These are phyloP conservation scores for Pythium dissimile DNA, from an alignment of 352 stramenopile genomes.

Conservation along the genomic window DNA sequence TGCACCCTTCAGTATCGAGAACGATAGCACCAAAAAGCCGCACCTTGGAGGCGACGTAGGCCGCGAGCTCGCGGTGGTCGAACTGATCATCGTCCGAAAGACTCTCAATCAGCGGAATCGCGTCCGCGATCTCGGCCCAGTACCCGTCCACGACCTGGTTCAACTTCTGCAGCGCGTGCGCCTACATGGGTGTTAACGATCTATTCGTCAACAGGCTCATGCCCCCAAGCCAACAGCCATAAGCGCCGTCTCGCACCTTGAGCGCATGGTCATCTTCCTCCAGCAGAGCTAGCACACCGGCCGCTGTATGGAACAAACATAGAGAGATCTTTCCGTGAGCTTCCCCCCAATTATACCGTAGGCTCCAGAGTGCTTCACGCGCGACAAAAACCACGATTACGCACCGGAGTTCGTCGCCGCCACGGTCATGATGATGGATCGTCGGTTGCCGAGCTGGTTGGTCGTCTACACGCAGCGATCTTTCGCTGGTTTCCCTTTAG, in stretches of 20 bases:
- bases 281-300: constrained; percentile 85
- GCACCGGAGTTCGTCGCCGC: constrained; percentile 57
- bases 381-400: constrained; percentile 13
- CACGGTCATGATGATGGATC: constrained; percentile 42
- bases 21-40: constrained; percentile 7
- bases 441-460: background rate
- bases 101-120: constrained; percentile 90
- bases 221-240: background rate
- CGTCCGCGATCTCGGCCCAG: constrained; percentile 93
- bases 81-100: constrained; percentile 94
- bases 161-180: constrained; percentile 90
- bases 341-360: background rate
- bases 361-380: background rate
- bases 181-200: constrained; percentile 22
- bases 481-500: background rate
- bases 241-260: constrained; percentile 42
- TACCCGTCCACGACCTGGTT: constrained; percentile 91
- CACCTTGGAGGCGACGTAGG: constrained; percentile 88
- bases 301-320: constrained; percentile 44
- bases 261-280: constrained; percentile 91
- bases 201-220: background rate
- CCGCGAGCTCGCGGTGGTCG: constrained; percentile 86
- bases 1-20: background rate
- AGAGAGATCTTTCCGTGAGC: background rate
- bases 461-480: background rate